phyloP scores from a whole-genome alignment of 2,329 filamentous ascomycete genomes.

The Geosmithia morbida region DNA sequence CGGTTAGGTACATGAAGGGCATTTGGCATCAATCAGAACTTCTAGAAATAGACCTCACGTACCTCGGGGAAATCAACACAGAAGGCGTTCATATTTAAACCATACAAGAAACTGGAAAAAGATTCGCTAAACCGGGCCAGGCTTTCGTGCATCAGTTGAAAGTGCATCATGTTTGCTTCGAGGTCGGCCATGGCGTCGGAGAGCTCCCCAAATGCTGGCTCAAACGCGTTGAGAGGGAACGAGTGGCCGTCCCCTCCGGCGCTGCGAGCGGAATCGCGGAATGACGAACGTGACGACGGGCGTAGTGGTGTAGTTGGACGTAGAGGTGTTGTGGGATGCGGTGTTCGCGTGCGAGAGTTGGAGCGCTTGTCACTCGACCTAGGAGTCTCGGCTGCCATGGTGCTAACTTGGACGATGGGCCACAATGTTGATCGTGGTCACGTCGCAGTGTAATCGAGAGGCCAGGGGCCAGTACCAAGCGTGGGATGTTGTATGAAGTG shows the following conservation, averaged over 20 bases:
- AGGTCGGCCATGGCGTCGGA: slow-evolving; percentile 90
- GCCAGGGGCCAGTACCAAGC: neutral
- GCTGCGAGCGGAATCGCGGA: slow-evolving; percentile 59
- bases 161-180: slow-evolving; percentile 93
- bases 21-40: neutral
- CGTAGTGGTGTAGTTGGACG: slow-evolving; percentile 87
- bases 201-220: slow-evolving; percentile 85
- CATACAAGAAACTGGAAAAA: slow-evolving; percentile 90
- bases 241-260: slow-evolving; percentile 33
- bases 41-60: slow-evolving; percentile 6
- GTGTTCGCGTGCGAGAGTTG: slow-evolving; percentile 47
- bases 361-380: slow-evolving; percentile 24
- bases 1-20: neutral
- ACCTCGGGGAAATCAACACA: slow-evolving; percentile 97
- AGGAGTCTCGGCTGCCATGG: slow-evolving; percentile 12
- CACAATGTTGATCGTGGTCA: neutral
- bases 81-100: slow-evolving; percentile 97
- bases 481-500: neutral
- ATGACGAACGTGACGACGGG: slow-evolving; percentile 75
- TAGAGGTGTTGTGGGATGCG: slow-evolving; percentile 72
- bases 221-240: slow-evolving; percentile 67
- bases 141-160: slow-evolving; percentile 94
- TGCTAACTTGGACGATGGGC: neutral
- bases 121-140: slow-evolving; percentile 87
- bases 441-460: neutral